Evolutionary conservation across 345 rosid genomes (phyloP).

Genomic region (Toxicodendron radicans): DNA sequence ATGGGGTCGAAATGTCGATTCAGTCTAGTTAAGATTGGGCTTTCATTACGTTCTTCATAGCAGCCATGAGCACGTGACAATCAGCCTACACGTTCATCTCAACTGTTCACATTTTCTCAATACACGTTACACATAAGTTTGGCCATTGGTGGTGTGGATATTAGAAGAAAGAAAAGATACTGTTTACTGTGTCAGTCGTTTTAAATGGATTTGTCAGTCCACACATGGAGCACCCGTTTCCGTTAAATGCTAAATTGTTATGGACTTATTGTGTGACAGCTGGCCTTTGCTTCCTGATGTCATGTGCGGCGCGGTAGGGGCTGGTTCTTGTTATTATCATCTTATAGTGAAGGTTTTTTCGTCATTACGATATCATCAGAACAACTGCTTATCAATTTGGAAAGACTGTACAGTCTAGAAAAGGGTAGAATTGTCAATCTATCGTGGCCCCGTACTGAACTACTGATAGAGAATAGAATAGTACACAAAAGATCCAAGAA

Average conservation of each 20-base stretch:
- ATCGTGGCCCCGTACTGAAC: neutral
- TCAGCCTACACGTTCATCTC: neutral
- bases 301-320: neutral
- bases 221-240: neutral
- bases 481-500: neutral
- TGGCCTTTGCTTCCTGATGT: neutral
- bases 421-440: constrained; percentile 2
- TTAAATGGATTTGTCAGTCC: neutral
- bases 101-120: neutral
- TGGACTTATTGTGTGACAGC: neutral
- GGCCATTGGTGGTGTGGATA: too few species aligned
- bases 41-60: too few species aligned
- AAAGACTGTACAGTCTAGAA: neutral
- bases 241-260: neutral
- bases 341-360: neutral
- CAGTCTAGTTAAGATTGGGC: too few species aligned
- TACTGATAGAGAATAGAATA: neutral
- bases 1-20: neutral
- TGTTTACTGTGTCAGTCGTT: neutral
- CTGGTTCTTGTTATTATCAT: neutral
- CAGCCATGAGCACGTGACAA: neutral
- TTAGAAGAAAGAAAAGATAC: neutral
- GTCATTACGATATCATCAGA: neutral
- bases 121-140: too few species aligned
- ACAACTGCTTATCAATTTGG: neutral